These are phyloP conservation scores for Botryotinia narcissicola DNA, from an alignment of 2,329 filamentous ascomycete genomes.

Conservation along the genomic window DNA sequence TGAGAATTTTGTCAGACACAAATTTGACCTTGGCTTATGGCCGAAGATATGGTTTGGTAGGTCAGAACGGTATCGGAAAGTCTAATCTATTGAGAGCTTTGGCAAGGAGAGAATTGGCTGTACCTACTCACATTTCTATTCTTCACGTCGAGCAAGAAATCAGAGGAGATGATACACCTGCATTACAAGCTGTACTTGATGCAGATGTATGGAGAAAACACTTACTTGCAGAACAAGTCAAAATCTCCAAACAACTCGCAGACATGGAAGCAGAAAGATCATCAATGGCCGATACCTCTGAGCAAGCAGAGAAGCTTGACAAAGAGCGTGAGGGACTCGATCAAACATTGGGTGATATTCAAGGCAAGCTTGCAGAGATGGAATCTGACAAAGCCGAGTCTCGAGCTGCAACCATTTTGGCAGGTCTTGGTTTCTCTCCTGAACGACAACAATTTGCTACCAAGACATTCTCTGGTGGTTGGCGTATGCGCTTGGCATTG, in stretches of 20 bases:
- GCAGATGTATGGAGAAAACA: slow-evolving; percentile 99
- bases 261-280: slow-evolving; percentile 75
- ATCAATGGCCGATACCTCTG: slow-evolving; percentile 84
- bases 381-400: slow-evolving; percentile 98
- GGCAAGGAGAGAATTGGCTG: slow-evolving; percentile 87
- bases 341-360: slow-evolving; percentile 84
- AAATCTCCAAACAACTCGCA: slow-evolving; percentile 74
- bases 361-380: slow-evolving; percentile 93
- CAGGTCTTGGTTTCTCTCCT: slow-evolving; percentile 92
- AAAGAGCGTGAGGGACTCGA: slow-evolving; percentile 87
- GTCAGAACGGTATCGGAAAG: slow-evolving; percentile 99
- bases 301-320: slow-evolving; percentile 82
- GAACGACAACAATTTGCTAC: slow-evolving; percentile 91
- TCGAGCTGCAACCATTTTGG: slow-evolving; percentile 90
- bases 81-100: slow-evolving; percentile 90
- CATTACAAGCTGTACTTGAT: slow-evolving; percentile 91
- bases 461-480: slow-evolving; percentile 98
- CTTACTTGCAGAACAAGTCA: slow-evolving; percentile 81
- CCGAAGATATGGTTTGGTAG: slow-evolving; percentile 92
- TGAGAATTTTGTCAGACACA: slow-evolving; percentile 87
- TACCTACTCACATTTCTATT: slow-evolving; percentile 97
- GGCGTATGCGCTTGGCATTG: slow-evolving; percentile 96
- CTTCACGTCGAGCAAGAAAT: slow-evolving; percentile 99
- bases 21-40: slow-evolving; percentile 88
- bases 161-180: slow-evolving; percentile 90